Percentiles rank a stretch among this genome's conserved stretches.
These are phyloP conservation scores for Parmelia sp. DNA, from an alignment of 495 filamentous ascomycete species.

Conservation along the genomic window DNA sequence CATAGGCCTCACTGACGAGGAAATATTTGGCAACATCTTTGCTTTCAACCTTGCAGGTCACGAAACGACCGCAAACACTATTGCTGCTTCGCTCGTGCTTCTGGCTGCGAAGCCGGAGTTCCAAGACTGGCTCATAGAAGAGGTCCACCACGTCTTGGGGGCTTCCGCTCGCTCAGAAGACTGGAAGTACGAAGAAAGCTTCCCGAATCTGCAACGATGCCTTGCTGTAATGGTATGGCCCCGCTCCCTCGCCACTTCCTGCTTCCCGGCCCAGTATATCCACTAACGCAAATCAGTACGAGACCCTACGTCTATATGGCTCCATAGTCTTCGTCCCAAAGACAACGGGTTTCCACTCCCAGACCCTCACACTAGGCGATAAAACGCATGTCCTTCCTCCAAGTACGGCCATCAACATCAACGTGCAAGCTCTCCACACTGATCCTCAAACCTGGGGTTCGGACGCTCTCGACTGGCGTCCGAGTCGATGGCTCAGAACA, in stretches of 20 bases:
- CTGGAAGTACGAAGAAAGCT: slow-evolving; percentile 27
- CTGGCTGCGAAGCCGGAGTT: slow-evolving; percentile 43
- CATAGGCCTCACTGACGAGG: slow-evolving; percentile 35
- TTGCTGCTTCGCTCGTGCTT: slow-evolving; percentile 44
- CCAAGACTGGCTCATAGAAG: slow-evolving; percentile 45
- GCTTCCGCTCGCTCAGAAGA: slow-evolving; percentile 22
- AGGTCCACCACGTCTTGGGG: slow-evolving; percentile 30
- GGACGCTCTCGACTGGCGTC: slow-evolving; percentile 42
- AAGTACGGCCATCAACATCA: slow-evolving; percentile 23
- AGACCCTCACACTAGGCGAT: slow-evolving; percentile 27
- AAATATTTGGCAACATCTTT: slow-evolving; percentile 50
- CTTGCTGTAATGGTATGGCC: slow-evolving; percentile 26
- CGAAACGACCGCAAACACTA: slow-evolving; percentile 48
- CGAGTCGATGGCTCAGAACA: slow-evolving; percentile 40
- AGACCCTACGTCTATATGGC: slow-evolving; percentile 47
- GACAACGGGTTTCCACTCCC: slow-evolving; percentile 30
- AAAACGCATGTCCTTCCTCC: slow-evolving; percentile 29
- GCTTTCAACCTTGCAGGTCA: slow-evolving; percentile 50
- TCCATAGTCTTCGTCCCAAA: slow-evolving; percentile 40
- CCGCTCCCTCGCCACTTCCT: background rate
- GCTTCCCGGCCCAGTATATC: background rate
- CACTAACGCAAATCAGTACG: slow-evolving; percentile 30
- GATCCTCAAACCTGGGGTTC: slow-evolving; percentile 41
- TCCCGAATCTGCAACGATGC: slow-evolving; percentile 20
- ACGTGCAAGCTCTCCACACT: slow-evolving; percentile 34